Evolutionary conservation across 164 flowering plant genomes (phyloP), one percentile per base, ranked within the genome.

Genomic region (Sextonia rubra): DNA sequence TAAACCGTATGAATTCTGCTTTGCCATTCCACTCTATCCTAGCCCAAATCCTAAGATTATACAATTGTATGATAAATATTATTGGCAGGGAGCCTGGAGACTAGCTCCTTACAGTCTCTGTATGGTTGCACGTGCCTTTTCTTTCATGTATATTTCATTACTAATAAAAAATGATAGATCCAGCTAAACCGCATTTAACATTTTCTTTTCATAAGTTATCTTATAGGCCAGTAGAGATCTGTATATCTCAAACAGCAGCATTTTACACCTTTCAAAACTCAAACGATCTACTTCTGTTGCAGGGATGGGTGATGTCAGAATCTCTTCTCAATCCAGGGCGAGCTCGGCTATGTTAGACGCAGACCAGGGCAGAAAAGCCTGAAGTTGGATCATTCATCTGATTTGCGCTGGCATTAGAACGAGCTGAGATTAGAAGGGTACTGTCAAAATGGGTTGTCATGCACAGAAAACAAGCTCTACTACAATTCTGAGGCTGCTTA

Each of bases 231-330:
- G 18, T 58, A 23, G 24, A 11, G 26, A 27, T 62, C 26, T 62
- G 15, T 14, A 23, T 25, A 62, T 62, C 24, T 23, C 12, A 24
- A 62, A 62, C 26, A 62, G 26, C 29, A 62, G 24, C 27, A 62
- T 62, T 37, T 62, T 37, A 37, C 44, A 37, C 44, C 44, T 37
- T 37, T 37, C 44, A 37, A 37, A 8, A 37, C 44, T 37, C 11
- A 37, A 37, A 12, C 15, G 12, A 62, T 56, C 24, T 25, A 27
- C 17, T 62, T 25, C 56, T 73, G 48, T 47, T 76, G 80, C 80
- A 95, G 99, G 99, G 99, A 3, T 95, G 99, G 99, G 77, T 77
- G 72, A 93, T 95, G 97, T 90, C 97, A 49, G 97, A 95, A 29
- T 91, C 99, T 68, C 88, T 85, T 74, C 95, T 95, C 27, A 95